Base-by-base conservation (phyloP, 306 rosid genomes). In the Albizia julibrissin region DNA sequence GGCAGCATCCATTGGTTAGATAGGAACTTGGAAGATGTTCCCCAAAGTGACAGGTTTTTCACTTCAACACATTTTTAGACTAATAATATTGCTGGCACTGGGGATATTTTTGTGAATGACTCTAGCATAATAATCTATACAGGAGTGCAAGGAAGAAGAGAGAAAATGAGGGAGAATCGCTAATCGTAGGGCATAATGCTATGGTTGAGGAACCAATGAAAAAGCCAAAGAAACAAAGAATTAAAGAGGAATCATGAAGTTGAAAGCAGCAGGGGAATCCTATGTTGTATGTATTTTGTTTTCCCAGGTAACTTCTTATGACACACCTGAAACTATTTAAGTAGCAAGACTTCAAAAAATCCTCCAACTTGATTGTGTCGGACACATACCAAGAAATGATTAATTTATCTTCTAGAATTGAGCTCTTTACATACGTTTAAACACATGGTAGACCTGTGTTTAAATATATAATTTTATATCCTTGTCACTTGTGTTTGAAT, bases 1-100 rank as follows among this genome's bases (percentile, higher is more conserved):
- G 99, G 99, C 78, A 88, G 83, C 91, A 83, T 92, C 78, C 78
- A 70, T 69, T 93, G 98, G 94, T 83, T 96, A 84, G 92, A 85
- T 70, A 90, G 81, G 79, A 83, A 87, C 77, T 69, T 61, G 69
- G 86, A 87, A 80, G 91, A 77, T 49, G 82, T 27, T 84, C 58
- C 90, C 77, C 69, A 56, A 54, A 52, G 75, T 21, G 82, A 83
- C 85, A 86, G 92, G 97, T 92, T 70, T 80, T 69, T 74, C 61
- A 39, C n/a, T 72, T 69, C 76, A 56, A 77, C 43, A 2, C 62
- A 67, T 29, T 67, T 62, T 59, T 22, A 13, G 22, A 19, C 27
- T 69, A 22, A 39, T 21, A 54, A 14, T 40, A 56, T n/a, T 6
- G 19, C 24, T 77, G 62, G 34, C 24, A 7, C 37, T n/a, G n/a